These are phyloP conservation scores for Phytophthora meadii DNA, from an alignment of 352 stramenopile genomes.

Conservation along the genomic window DNA sequence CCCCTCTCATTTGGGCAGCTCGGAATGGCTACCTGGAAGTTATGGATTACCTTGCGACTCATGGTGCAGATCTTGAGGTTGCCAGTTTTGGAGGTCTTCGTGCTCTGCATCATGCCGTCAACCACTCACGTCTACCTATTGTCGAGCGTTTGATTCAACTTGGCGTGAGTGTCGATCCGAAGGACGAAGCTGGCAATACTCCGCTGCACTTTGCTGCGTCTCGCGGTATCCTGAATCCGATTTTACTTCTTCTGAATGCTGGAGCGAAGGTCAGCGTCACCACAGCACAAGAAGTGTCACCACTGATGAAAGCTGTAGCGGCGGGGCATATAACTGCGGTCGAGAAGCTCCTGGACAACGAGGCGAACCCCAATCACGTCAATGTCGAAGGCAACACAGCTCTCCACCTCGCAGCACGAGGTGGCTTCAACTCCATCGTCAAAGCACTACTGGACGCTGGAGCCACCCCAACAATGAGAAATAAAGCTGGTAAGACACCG, in stretches of 20 bases:
- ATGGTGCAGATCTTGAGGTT: slow-evolving; percentile 75
- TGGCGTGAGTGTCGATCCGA: slow-evolving; percentile 74
- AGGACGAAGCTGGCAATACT: slow-evolving; percentile 89
- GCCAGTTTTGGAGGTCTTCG: slow-evolving; percentile 82
- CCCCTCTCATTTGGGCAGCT: slow-evolving; percentile 79
- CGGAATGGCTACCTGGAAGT: slow-evolving; percentile 88
- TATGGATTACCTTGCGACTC: slow-evolving; percentile 71
- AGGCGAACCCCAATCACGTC: slow-evolving; percentile 66
- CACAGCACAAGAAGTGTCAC: slow-evolving; percentile 82
- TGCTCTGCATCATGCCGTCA: slow-evolving; percentile 86
- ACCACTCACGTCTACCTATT: slow-evolving; percentile 72
- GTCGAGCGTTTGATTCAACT: slow-evolving; percentile 78
- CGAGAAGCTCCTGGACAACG: slow-evolving; percentile 89
- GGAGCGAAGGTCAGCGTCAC: slow-evolving; percentile 80
- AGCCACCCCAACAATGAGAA: slow-evolving; percentile 52
- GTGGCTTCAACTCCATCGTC: slow-evolving; percentile 81
- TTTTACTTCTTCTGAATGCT: slow-evolving; percentile 74
- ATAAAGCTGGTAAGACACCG: slow-evolving; percentile 84
- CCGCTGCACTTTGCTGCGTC: slow-evolving; percentile 84
- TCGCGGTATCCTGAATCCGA: slow-evolving; percentile 87
- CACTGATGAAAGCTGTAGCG: slow-evolving; percentile 88
- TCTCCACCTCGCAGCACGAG: slow-evolving; percentile 82
- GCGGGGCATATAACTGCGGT: slow-evolving; percentile 80
- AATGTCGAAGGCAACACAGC: slow-evolving; percentile 86
- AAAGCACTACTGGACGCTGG: slow-evolving; percentile 67